A percentile compares a stretch with the other conserved stretches of the same genome.
Evolutionary conservation across 148 eudicot genomes (phyloP).

Genomic region (Camellia granthamiana): DNA sequence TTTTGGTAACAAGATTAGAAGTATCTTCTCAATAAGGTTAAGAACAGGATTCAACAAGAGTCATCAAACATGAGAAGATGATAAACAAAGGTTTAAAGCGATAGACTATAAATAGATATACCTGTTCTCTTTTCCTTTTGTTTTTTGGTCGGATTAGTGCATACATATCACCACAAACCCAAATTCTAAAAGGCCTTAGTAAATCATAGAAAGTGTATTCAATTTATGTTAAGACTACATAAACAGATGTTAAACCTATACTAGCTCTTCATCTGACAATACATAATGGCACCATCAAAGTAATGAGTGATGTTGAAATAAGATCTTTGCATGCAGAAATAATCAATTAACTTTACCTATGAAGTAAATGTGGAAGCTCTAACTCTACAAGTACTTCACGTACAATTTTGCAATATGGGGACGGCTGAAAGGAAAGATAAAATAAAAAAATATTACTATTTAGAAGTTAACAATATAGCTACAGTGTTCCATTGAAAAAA

Average conservation of each 20-base stretch:
- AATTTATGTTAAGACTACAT: not conserved
- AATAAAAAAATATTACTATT: not conserved
- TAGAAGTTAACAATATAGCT: not conserved
- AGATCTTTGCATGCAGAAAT: not conserved
- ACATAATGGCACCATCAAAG: not conserved
- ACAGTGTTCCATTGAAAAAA: not conserved
- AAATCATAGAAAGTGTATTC: not conserved
- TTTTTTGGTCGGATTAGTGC: not conserved
- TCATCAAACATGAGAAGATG: too few species aligned
- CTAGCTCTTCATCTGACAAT: not conserved
- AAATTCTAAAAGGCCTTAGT: not conserved
- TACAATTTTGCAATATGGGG: slow-evolving; percentile 94
- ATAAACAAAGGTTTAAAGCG: too few species aligned
- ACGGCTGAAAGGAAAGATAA: slow-evolving; percentile 48
- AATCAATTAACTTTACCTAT: slow-evolving; percentile 44
- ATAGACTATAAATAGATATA: not conserved
- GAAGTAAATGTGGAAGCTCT: slow-evolving; percentile 87
- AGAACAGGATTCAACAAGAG: too few species aligned
- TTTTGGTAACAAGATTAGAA: too few species aligned
- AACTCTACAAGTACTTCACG: slow-evolving; percentile 97
- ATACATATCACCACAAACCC: not conserved
- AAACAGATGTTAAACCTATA: not conserved
- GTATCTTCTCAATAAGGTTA: too few species aligned
- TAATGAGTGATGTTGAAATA: not conserved
- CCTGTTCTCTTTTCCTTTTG: too few species aligned